Percentiles rank a stretch among this genome's conserved stretches.
Evolutionary conservation across 192 early-diverging fungal species (phyloP).

Genomic region (Backusella tarrabulga): DNA sequence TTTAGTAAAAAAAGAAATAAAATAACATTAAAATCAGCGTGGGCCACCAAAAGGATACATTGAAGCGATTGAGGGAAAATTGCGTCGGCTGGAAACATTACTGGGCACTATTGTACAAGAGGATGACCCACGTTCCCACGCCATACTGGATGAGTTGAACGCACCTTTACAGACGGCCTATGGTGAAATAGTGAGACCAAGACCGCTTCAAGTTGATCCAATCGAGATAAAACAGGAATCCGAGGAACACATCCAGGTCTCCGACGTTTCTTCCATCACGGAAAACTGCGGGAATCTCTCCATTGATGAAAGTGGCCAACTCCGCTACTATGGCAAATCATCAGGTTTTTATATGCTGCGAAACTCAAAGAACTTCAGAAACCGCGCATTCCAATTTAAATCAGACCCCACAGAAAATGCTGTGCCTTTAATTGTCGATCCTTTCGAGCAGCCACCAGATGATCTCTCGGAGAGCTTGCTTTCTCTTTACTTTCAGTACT

Average conservation of each 20-base stretch:
- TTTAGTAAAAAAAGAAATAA: background rate
- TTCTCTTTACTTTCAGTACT: conserved; percentile 59
- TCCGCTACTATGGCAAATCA: conserved; percentile 73
- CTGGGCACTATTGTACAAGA: conserved; percentile 56
- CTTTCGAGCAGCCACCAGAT: conserved; percentile 57
- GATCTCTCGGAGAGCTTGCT: conserved; percentile 61
- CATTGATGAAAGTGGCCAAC: conserved; percentile 67
- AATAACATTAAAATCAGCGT: conserved; percentile 42
- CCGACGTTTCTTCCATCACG: conserved; percentile 29
- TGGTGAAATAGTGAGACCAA: conserved; percentile 33
- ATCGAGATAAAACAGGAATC: conserved; percentile 3
- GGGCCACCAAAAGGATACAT: conserved; percentile 89
- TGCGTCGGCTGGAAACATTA: conserved; percentile 70
- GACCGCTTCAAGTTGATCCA: conserved; percentile 13
- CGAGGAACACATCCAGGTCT: background rate
- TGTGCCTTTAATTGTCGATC: conserved; percentile 17
- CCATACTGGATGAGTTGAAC: conserved; percentile 36
- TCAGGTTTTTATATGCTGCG: conserved; percentile 75
- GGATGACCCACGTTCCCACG: conserved; percentile 46
- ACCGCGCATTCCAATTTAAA: conserved; percentile 40
- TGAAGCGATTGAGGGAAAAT: conserved; percentile 74
- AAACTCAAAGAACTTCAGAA: conserved; percentile 49
- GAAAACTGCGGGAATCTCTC: conserved; percentile 61
- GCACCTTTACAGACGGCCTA: conserved; percentile 35
- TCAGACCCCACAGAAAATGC: background rate